Conservation (phyloP, 768 basidiomycete genomes). For the Termitomyces sp. region DNA sequence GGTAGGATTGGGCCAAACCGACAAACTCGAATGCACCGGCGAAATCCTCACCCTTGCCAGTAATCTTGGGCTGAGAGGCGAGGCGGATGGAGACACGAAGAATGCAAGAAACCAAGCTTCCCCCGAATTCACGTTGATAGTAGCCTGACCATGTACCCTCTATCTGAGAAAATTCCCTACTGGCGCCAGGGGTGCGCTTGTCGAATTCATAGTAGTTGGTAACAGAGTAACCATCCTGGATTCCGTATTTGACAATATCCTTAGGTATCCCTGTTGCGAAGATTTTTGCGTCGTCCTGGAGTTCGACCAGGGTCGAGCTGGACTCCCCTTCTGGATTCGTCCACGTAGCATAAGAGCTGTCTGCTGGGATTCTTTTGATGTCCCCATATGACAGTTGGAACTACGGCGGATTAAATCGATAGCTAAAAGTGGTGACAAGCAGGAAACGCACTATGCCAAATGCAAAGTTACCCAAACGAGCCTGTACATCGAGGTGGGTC, state of each 20-base stretch:
- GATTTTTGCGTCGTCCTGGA: conserved; percentile 12
- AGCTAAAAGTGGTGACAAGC: neutral
- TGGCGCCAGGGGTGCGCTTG: conserved; percentile 11
- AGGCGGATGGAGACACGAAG: conserved; percentile 24
- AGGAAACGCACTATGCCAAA: conserved; percentile 27
- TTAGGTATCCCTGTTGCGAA: conserved; percentile 13
- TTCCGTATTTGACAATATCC: conserved; percentile 25
- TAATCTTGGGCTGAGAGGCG: conserved; percentile 15
- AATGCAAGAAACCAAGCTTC: conserved; percentile 19
- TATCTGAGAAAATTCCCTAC: conserved; percentile 12
- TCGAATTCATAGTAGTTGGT: conserved; percentile 28
- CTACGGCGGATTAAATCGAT: conserved; percentile 8
- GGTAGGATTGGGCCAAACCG: conserved; percentile 15
- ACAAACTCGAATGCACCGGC: conserved; percentile 24
- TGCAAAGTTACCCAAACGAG: conserved; percentile 28
- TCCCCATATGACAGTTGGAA: conserved; percentile 29
- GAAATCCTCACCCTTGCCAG: conserved; percentile 30
- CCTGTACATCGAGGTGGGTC: conserved; percentile 25
- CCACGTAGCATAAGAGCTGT: conserved; percentile 26
- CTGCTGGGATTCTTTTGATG: conserved; percentile 22
- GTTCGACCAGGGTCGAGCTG: conserved; percentile 7
- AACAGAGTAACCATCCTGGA: conserved; percentile 26
- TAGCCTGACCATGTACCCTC: conserved; percentile 31
- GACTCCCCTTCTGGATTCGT: conserved; percentile 16
- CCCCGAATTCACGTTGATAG: conserved; percentile 18